Evolutionary conservation across 208 protist genomes (phyloP).

Genomic region (Leptomonas seymouri): DNA sequence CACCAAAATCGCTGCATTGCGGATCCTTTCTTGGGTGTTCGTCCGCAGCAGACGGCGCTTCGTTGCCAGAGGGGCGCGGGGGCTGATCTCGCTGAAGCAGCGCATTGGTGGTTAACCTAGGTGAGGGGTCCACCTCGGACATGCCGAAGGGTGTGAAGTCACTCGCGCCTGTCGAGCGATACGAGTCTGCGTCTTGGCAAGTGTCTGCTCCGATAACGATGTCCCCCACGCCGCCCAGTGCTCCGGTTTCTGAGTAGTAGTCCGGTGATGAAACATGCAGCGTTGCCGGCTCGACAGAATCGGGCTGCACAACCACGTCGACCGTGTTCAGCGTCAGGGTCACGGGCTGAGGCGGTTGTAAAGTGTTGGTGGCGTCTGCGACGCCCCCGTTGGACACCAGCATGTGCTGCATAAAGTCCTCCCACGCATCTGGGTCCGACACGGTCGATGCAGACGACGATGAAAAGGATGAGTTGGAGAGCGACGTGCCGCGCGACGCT

Average conservation of each 20-base stretch:
- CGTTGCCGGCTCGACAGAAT: not conserved
- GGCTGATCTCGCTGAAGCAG: slow-evolving; percentile 11
- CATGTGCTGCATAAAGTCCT: slow-evolving; percentile 24
- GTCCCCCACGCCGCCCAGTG: too few relatives aligned
- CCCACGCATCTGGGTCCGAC: slow-evolving; percentile 27
- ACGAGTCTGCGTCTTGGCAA: not conserved
- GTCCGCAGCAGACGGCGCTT: too few relatives aligned
- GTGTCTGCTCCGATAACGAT: not conserved
- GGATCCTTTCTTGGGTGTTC: not conserved
- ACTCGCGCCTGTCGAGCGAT: not conserved
- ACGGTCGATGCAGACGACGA: slow-evolving; percentile 27
- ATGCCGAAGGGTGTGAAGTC: not conserved
- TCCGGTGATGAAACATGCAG: slow-evolving; percentile 11
- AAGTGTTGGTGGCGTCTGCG: not conserved
- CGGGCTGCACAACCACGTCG: slow-evolving; percentile 18
- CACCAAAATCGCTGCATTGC: not conserved
- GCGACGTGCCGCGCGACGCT: not conserved
- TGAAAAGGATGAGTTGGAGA: slow-evolving; percentile 3
- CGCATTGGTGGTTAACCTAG: slow-evolving; percentile 27
- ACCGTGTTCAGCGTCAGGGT: slow-evolving; percentile 14
- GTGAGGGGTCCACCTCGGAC: slow-evolving; percentile 16
- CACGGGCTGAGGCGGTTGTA: not conserved
- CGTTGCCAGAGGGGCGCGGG: not conserved
- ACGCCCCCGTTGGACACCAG: not conserved
- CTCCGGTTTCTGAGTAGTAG: slow-evolving; percentile 18